Percentiles rank a stretch among this genome's conserved stretches.
Conservation (phyloP, 2,329 filamentous ascomycete genomes). For the Penicillium thymicola region DNA sequence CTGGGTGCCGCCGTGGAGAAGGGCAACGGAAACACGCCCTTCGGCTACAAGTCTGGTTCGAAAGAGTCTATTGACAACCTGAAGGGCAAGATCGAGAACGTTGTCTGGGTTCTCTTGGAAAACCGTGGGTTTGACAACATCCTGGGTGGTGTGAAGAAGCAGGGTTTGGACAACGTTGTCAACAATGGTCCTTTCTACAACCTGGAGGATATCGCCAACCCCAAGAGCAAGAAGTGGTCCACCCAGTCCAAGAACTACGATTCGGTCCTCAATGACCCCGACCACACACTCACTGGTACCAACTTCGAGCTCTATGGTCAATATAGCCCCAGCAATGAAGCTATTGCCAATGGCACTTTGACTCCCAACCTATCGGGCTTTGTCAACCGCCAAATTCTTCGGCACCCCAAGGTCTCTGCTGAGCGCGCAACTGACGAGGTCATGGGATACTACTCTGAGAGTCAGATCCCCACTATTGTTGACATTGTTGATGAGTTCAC, state of each 20-base stretch:
- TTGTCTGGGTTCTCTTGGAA: constrained; percentile 38
- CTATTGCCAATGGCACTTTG: constrained; percentile 31
- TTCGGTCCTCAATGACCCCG: constrained; percentile 40
- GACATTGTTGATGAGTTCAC: constrained; percentile 39
- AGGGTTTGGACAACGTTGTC: constrained; percentile 39
- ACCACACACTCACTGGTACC: constrained; percentile 40
- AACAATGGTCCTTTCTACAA: constrained; percentile 43
- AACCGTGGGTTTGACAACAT: constrained; percentile 39
- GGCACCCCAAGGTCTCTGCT: constrained; percentile 30
- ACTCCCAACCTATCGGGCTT: constrained; percentile 35
- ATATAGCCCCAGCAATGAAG: constrained; percentile 37
- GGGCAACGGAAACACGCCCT: constrained; percentile 7
- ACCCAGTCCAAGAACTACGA: constrained; percentile 36
- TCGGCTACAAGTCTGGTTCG: constrained; percentile 29
- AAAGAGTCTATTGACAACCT: constrained; percentile 31
- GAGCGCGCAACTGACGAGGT: constrained; percentile 35
- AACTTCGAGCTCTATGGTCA: constrained; percentile 42
- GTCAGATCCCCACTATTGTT: constrained; percentile 40
- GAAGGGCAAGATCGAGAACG: constrained; percentile 35
- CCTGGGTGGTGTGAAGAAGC: constrained; percentile 37
- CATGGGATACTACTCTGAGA: constrained; percentile 43
- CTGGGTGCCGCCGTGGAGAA: constrained; percentile 15
- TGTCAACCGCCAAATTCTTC: constrained; percentile 35
- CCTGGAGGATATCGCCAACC: constrained; percentile 29
- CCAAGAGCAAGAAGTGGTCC: constrained; percentile 26